phyloP scores from a whole-genome alignment of 208 protist species.

The Crithidia mellificae region DNA sequence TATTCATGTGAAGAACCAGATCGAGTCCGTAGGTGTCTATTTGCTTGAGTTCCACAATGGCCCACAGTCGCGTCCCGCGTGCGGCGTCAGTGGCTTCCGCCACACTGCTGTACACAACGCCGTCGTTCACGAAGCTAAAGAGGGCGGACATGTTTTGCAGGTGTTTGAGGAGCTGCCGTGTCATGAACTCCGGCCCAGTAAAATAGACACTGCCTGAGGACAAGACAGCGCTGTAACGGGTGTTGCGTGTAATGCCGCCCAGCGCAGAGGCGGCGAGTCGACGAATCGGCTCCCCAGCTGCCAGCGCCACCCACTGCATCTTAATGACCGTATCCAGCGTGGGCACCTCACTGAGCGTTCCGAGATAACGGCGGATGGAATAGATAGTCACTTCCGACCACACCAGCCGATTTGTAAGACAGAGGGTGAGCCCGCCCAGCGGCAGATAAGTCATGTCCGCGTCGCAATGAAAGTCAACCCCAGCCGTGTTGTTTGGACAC shows the following conservation, averaged over 20 bases:
- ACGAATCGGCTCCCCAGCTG: constrained; percentile 10
- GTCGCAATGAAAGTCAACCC: background rate
- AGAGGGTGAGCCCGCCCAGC: background rate
- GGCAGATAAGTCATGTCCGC: constrained; percentile 13
- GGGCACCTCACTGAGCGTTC: constrained; percentile 22
- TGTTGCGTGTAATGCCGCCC: constrained; percentile 29
- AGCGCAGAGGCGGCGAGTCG: background rate
- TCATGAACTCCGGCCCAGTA: constrained; percentile 31
- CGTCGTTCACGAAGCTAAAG: constrained; percentile 44
- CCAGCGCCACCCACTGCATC: constrained; percentile 50
- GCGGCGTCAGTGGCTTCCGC: background rate
- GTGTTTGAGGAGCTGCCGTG: constrained; percentile 31
- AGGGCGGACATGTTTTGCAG: constrained; percentile 23
- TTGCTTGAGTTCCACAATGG: constrained; percentile 20
- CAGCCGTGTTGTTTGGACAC: background rate
- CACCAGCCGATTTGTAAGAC: background rate
- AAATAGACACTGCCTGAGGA: constrained; percentile 60
- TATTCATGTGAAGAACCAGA: constrained; percentile 42
- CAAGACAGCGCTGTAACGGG: constrained; percentile 42
- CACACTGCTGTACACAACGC: constrained; percentile 11
- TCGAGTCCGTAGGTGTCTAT: constrained; percentile 6
- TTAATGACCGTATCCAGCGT: constrained; percentile 48
- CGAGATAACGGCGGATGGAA: constrained; percentile 8
- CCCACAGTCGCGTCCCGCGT: constrained; percentile 10
- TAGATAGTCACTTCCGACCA: constrained; percentile 2